Conservation (phyloP, 768 basidiomycete genomes). For the Clavaria fumosa region DNA sequence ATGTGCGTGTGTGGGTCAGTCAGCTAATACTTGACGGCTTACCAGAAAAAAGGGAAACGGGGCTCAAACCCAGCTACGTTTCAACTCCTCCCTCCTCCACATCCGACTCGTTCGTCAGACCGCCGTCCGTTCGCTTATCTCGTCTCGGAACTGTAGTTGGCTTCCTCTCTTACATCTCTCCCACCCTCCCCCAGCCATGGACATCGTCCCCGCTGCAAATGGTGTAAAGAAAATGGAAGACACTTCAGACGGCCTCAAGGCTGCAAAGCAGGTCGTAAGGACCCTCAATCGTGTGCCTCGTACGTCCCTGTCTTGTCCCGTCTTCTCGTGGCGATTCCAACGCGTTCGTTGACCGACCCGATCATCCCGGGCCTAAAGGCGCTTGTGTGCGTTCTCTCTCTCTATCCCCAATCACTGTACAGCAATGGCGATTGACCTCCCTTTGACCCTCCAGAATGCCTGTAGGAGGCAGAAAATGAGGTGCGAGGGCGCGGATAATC, state of each 20-base stretch:
- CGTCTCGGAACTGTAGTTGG: neutral
- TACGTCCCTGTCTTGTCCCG: constrained; percentile 33
- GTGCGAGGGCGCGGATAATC: constrained; percentile 91
- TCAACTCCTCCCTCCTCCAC: no score
- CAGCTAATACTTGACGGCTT: no score
- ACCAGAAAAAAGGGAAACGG: no score
- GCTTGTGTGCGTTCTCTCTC: constrained; percentile 48
- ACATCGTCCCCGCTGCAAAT: no score
- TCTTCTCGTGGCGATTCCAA: constrained; percentile 10
- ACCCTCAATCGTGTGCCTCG: constrained; percentile 79
- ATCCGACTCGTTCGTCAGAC: constrained; percentile 10
- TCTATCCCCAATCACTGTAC: constrained; percentile 5
- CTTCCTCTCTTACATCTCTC: constrained; percentile 4
- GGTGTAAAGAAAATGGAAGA: constrained; percentile 57
- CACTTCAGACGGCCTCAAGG: constrained; percentile 37
- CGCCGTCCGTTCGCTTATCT: constrained; percentile 8
- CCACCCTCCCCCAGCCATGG: constrained; percentile 20
- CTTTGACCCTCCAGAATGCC: constrained; percentile 49
- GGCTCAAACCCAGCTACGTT: no score
- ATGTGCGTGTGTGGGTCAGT: no score
- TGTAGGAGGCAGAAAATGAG: constrained; percentile 96
- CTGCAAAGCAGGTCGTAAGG: constrained; percentile 62
- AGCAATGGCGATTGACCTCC: no score
- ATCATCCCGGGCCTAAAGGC: constrained; percentile 35
- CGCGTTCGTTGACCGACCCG: constrained; percentile 10